Evolutionary conservation across 2,329 filamentous ascomycete genomes (phyloP).

Genomic region (Ophiostoma sp.): DNA sequence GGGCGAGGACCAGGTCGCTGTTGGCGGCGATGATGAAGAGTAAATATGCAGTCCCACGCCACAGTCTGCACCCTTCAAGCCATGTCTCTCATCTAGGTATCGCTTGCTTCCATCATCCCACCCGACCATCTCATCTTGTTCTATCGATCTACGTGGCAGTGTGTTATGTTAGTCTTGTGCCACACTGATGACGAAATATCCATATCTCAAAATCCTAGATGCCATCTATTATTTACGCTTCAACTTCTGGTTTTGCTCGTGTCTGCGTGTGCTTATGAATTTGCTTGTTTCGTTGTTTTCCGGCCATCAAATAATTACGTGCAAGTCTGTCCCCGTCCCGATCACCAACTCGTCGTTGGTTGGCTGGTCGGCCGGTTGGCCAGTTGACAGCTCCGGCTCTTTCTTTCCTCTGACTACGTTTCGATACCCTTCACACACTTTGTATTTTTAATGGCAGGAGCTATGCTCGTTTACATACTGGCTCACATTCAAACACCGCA

Average conservation of each 20-base stretch:
- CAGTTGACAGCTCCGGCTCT: background rate
- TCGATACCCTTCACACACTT: background rate
- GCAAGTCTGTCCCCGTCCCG: background rate
- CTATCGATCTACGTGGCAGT: background rate
- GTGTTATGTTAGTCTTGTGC: background rate
- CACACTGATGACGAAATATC: background rate
- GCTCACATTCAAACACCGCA: background rate
- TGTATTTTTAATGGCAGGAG: background rate
- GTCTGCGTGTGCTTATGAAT: background rate
- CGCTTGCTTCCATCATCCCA: background rate
- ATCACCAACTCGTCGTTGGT: background rate
- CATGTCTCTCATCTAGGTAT: background rate
- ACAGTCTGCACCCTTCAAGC: background rate
- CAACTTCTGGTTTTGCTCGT: background rate
- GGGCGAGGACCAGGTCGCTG: conserved; percentile 22
- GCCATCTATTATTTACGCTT: background rate
- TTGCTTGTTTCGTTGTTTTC: background rate
- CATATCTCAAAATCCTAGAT: background rate
- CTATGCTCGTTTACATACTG: no score
- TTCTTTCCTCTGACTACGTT: background rate
- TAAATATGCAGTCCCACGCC: background rate
- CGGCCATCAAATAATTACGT: background rate
- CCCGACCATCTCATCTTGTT: background rate
- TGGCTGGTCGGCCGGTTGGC: background rate
- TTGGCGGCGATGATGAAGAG: conserved; percentile 27